phyloP scores from a whole-genome alignment of 2,329 filamentous ascomycete genomes.

The Claviceps digitariae region DNA sequence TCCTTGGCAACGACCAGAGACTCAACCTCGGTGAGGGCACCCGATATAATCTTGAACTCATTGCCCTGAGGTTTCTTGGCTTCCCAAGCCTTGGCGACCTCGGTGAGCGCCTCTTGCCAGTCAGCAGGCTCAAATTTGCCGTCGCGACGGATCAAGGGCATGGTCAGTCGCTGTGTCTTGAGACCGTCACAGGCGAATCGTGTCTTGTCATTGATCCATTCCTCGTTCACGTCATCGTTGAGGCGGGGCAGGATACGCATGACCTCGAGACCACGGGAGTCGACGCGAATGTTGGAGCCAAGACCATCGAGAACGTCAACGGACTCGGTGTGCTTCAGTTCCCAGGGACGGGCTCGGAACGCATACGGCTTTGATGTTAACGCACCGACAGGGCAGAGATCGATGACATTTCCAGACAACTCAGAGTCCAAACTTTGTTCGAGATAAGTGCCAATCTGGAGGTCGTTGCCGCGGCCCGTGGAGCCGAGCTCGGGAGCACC shows the following conservation, averaged over 20 bases:
- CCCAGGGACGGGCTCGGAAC: conserved; percentile 93
- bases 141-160: conserved; percentile 75
- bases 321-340: conserved; percentile 89
- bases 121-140: conserved; percentile 85
- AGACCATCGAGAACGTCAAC: conserved; percentile 88
- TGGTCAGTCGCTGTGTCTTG: conserved; percentile 90
- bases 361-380: conserved; percentile 96
- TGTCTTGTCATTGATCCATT: conserved; percentile 99
- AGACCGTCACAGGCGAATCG: conserved; percentile 93
- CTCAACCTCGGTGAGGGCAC: conserved; percentile 83
- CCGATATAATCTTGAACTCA: conserved; percentile 91
- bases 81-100: conserved; percentile 71
- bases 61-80: conserved; percentile 72
- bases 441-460: conserved; percentile 96
- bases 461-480: conserved; percentile 86
- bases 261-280: conserved; percentile 85
- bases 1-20: conserved; percentile 95
- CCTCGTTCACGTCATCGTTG: conserved; percentile 97
- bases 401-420: conserved; percentile 93
- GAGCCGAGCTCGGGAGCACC: conserved; percentile 93
- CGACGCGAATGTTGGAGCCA: conserved; percentile 88
- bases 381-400: conserved; percentile 93
- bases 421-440: conserved; percentile 90
- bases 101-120: conserved; percentile 89
- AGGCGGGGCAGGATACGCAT: conserved; percentile 88